Conservation (phyloP, 2,329 filamentous ascomycete genomes). For the Colletotrichum somersetense region DNA sequence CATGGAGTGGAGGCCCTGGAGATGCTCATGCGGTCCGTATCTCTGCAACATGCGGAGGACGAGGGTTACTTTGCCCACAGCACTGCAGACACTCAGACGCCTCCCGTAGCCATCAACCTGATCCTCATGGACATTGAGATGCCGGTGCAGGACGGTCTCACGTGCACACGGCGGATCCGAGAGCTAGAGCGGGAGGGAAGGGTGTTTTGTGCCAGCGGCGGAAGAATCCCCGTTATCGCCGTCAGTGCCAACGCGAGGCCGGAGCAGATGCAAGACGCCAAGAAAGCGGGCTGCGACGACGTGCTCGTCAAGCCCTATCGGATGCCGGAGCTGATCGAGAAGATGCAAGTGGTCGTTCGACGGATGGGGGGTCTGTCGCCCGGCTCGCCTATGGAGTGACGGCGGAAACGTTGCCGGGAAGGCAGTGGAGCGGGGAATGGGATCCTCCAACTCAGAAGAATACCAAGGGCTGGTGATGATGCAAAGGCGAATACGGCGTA, state of each 20-base stretch:
- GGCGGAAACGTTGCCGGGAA: neutral
- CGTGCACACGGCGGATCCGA: constrained; percentile 74
- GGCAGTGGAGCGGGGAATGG: neutral
- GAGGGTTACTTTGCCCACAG: constrained; percentile 26
- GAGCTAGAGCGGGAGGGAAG: constrained; percentile 68
- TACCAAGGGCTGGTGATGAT: constrained; percentile 32
- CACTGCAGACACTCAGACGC: neutral
- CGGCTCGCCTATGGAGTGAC: constrained; percentile 27
- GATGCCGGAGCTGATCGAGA: constrained; percentile 71
- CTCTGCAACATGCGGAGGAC: constrained; percentile 36
- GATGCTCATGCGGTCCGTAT: constrained; percentile 53
- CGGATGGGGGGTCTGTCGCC: constrained; percentile 45
- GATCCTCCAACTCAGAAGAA: constrained; percentile 12
- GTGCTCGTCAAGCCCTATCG: constrained; percentile 80
- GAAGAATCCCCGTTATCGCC: constrained; percentile 72
- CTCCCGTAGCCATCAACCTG: constrained; percentile 63
- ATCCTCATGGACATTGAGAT: constrained; percentile 84
- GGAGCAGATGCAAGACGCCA: constrained; percentile 69
- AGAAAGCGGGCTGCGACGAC: constrained; percentile 68
- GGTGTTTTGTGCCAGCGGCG: constrained; percentile 59
- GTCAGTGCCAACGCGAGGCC: constrained; percentile 76
- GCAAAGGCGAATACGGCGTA: constrained; percentile 32
- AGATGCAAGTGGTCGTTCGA: constrained; percentile 65
- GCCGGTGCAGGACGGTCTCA: constrained; percentile 79
- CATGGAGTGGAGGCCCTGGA: constrained; percentile 69